These are phyloP conservation scores for Aureobasidium sp. DNA, from an alignment of 2,329 filamentous ascomycete genomes.

Conservation along the genomic window DNA sequence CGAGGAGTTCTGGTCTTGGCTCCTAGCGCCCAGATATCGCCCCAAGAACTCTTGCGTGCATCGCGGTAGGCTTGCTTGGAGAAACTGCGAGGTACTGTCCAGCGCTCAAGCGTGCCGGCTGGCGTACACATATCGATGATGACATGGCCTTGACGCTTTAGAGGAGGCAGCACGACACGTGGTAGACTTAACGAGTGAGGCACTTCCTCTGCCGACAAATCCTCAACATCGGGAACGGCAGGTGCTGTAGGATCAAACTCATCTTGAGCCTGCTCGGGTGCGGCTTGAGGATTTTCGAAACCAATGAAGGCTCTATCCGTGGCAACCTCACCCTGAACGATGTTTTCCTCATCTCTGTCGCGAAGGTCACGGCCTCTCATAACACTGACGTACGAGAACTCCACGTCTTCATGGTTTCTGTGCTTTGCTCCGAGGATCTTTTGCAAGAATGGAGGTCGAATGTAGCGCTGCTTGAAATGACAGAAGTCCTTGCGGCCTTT, in stretches of 20 bases:
- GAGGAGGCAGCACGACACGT: conserved; percentile 66
- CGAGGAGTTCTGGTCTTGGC: conserved; percentile 73
- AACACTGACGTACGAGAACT: conserved; percentile 83
- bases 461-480: conserved; percentile 82
- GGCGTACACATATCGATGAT: conserved; percentile 88
- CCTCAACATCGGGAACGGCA: conserved; percentile 14
- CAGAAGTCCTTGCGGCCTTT: conserved; percentile 81
- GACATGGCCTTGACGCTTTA: conserved; percentile 85
- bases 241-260: conserved; percentile 18
- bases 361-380: conserved; percentile 65
- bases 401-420: conserved; percentile 80
- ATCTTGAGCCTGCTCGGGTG: background rate
- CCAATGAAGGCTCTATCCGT: conserved; percentile 64
- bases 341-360: conserved; percentile 26
- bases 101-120: conserved; percentile 76
- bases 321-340: conserved; percentile 47
- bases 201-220: background rate
- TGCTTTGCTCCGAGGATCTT: conserved; percentile 60
- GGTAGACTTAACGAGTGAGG: conserved; percentile 60
- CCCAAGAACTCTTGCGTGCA: conserved; percentile 83
- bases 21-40: conserved; percentile 90
- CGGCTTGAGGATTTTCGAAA: conserved; percentile 47
- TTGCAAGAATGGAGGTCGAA: conserved; percentile 75
- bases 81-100: conserved; percentile 81
- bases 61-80: conserved; percentile 81